Conservation (phyloP, 1,284 basidiomycete species). For the Cutaneotrichosporon sp. region DNA sequence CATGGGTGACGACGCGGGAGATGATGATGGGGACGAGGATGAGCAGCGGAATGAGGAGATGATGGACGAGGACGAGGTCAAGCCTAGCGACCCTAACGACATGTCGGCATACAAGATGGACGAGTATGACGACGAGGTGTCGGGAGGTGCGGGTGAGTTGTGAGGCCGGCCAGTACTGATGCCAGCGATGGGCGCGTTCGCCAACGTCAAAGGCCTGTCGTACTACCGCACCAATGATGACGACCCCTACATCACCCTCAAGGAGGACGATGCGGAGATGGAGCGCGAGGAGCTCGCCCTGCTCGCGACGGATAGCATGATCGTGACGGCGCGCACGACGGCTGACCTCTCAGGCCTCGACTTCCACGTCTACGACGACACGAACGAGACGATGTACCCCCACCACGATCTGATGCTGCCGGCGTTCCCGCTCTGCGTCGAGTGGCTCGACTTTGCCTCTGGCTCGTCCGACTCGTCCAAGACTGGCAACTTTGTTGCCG, state of each 20-base stretch:
- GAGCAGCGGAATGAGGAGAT: slow-evolving; percentile 38
- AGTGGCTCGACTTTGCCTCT: slow-evolving; percentile 91
- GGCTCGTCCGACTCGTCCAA: slow-evolving; percentile 40
- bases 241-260: slow-evolving; percentile 95
- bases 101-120: slow-evolving; percentile 90
- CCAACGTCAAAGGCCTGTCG: slow-evolving; percentile 90
- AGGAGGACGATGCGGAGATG: slow-evolving; percentile 77
- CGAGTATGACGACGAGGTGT: slow-evolving; percentile 84
- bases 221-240: slow-evolving; percentile 90
- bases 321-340: slow-evolving; percentile 92
- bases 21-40: slow-evolving; percentile 51
- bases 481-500: slow-evolving; percentile 86
- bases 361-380: slow-evolving; percentile 90
- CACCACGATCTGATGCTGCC: slow-evolving; percentile 99
- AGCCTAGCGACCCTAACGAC: slow-evolving; percentile 64
- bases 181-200: slow-evolving; percentile 80
- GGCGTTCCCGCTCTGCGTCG: slow-evolving; percentile 94
- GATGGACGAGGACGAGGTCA: slow-evolving; percentile 39
- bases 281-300: slow-evolving; percentile 91
- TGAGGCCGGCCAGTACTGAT: background rate
- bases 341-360: slow-evolving; percentile 96
- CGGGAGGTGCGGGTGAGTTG: slow-evolving; percentile 59
- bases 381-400: slow-evolving; percentile 87
- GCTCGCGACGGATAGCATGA: slow-evolving; percentile 83
- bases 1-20: slow-evolving; percentile 35